Evolutionary conservation across 2,329 filamentous ascomycete genomes (phyloP).

Genomic region (Alternaria metachromatica): DNA sequence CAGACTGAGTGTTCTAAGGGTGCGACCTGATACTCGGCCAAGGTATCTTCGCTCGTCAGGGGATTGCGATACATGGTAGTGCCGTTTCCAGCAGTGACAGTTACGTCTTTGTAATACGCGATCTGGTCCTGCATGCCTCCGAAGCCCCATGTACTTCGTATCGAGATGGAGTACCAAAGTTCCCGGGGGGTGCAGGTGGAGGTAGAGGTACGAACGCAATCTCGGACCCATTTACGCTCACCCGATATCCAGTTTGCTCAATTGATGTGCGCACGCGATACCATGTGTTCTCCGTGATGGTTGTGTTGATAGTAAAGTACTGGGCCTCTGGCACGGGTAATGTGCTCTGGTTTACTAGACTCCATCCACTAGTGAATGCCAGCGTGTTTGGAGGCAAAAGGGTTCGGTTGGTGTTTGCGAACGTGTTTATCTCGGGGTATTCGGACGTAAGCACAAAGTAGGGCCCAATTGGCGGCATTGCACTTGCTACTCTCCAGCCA

Average conservation of each 20-base stretch:
- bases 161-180: constrained; percentile 26
- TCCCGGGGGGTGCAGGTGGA: not conserved
- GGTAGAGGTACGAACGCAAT: not conserved
- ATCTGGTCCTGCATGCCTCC: constrained; percentile 52
- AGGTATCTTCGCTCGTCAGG: constrained; percentile 18
- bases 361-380: not conserved
- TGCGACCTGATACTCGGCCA: constrained; percentile 50
- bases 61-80: not conserved
- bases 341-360: constrained; percentile 1
- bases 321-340: not conserved
- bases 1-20: constrained; percentile 48
- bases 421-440: not conserved
- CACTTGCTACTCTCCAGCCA: not conserved
- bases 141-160: constrained; percentile 47
- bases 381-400: not conserved
- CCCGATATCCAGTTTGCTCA: not conserved
- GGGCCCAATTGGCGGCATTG: not conserved
- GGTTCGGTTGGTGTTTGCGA: not conserved
- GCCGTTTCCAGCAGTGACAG: constrained; percentile 9
- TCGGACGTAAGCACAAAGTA: constrained; percentile 3
- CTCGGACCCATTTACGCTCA: not conserved
- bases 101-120: constrained; percentile 45
- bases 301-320: not conserved
- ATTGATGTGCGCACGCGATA: not conserved
- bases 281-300: not conserved